Conservation (phyloP, 2,329 filamentous ascomycete genomes). For the Epichloe gansuensis region DNA sequence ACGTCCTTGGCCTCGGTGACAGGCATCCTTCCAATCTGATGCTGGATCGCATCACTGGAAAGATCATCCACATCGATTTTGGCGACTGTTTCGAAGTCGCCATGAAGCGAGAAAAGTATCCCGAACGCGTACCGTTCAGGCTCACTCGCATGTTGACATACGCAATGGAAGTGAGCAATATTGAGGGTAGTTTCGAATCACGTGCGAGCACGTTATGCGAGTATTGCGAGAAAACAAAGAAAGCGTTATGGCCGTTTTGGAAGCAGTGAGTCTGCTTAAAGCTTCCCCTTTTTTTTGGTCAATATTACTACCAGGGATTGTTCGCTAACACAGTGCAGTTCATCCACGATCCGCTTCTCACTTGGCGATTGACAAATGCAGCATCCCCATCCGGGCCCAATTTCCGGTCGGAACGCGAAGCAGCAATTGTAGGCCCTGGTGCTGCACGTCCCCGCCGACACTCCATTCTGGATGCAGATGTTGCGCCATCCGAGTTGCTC, state of each 20-base stretch:
- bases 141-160: constrained; percentile 98
- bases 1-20: constrained; percentile 93
- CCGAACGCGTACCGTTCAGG: constrained; percentile 93
- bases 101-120: constrained; percentile 99
- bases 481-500: constrained; percentile 47
- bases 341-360: constrained; percentile 97
- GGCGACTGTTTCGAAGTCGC: constrained; percentile 99
- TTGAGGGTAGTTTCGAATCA: constrained; percentile 97
- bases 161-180: constrained; percentile 99
- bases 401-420: constrained; percentile 50
- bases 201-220: constrained; percentile 96
- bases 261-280: constrained; percentile 61
- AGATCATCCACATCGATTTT: constrained; percentile 98
- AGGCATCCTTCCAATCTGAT: constrained; percentile 96
- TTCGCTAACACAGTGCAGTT: constrained; percentile 47
- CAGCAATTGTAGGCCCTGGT: constrained; percentile 35
- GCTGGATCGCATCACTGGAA: constrained; percentile 90
- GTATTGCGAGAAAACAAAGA: constrained; percentile 96
- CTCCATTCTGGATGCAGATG: constrained; percentile 55
- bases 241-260: constrained; percentile 92
- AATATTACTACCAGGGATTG: no score
- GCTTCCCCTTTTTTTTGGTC: neutral
- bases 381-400: constrained; percentile 53
- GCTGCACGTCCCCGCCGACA: constrained; percentile 47
- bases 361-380: constrained; percentile 72